Base-by-base conservation (phyloP, 2,329 filamentous ascomycete genomes). In the Exophiala phaeomuriformis region DNA sequence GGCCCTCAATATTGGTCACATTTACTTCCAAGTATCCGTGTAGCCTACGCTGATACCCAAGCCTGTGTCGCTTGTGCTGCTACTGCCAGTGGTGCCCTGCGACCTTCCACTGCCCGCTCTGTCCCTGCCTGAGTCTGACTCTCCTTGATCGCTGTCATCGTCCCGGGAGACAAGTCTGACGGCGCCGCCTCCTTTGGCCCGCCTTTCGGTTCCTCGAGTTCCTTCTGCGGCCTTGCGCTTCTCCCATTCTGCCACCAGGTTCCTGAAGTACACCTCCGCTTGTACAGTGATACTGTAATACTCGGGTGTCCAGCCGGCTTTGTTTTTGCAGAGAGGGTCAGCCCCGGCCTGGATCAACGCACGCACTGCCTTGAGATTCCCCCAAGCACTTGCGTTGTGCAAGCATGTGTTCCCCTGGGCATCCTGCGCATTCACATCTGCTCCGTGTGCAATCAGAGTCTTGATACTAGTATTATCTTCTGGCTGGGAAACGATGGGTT, bases 381-480 rank as follows among this genome's bases (percentile, higher is more conserved):
- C 89, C 64, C 87, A 87, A 43, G 85, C 85, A 64, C 83, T 88
- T 8, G 90, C 90, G 71, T 93, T 90, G 70, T 95, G 89, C 41
- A 95, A 74, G 0, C 88, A 86, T 2, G 88, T 94, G 66, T 94
- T 93, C n/a, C 89, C 89, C 53, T 85, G 79, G 1, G 76, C 64
- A 64, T 95, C 89, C 3, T 76, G 74, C 31, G 77, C 73, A 43
- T 75, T 74, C 4, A 86, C 76, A 27, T 62, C 52, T 10, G 64
- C 65, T 12, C 61, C 57, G 37, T 64, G 59, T 2, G 60, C 59
- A 4, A 69, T 58, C 6, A 70, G 57, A 5, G 56, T 61, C 32
- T 61, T 60, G 19, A 69, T 61, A 6, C 64, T 64, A 33, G 53
- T 54, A 30, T 64, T 64, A 43, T 65, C 63, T 54, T 66, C 65